Evolutionary conservation across 306 rosid genomes (phyloP), one percentile per base, ranked within the genome.

Genomic region (Corylus avellana): DNA sequence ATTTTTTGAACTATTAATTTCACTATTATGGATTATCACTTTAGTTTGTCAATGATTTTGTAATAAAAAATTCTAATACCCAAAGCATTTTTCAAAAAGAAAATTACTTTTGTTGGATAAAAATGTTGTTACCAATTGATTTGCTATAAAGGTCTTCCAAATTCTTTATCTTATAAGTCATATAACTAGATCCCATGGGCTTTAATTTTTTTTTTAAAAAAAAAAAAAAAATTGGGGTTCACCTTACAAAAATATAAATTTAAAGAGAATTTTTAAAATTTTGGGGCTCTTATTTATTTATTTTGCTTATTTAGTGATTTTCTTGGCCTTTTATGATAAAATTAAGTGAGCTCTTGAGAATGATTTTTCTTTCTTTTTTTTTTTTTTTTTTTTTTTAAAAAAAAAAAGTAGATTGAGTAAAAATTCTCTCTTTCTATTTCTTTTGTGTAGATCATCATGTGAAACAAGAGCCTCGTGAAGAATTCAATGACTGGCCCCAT

Each of bases 401-500:
- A 37, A 37, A 37, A 0, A 3, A 37, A 1, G 0, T 37, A 20
- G 12, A 20, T 25, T 61, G 14, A 8, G 27, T 12, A 25, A 25
- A 50, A 27, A 48, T 49, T 49, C 39, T 29, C 1, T 72, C 42
- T 29, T 49, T n/a, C 39, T 11, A 4, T 49, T 55, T 11, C 7
- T 73, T 12, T 80, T 55, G 10, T 75, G 77, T 76, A 94, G 97
- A 86, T 88, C 85, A 72, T 29, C 85, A 73, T 29, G 86, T 84
- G 72, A 91, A 93, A 83, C 94, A 81, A 85, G 99, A 90, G 89
- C 82, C 89, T 64, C 80, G 96, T 58, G 99, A 96, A 84, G 99
- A 96, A 82, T 96, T 91, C 75, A 93, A 91, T 17, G 98, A 96
- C 70, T 88, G 98, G 99, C 96, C 98, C 51, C 93, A 96, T 81